Percentiles rank a stretch among this genome's conserved stretches.
Evolutionary conservation across 352 stramenopile genomes (phyloP).

Genomic region (Thraustochytrium striatum): DNA sequence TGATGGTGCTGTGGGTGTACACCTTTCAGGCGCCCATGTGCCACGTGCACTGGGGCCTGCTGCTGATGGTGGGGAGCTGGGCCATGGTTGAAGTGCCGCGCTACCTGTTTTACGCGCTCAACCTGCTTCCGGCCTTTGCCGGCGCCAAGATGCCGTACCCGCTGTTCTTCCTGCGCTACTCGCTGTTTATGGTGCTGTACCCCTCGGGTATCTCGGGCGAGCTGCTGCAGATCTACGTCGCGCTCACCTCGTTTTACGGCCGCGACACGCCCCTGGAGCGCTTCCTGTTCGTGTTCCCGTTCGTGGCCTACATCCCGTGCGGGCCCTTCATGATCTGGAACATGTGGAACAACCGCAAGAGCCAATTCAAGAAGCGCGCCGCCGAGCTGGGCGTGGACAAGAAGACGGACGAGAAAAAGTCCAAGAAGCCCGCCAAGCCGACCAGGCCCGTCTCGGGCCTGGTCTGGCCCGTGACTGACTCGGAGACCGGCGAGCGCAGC

Average conservation of each 20-base stretch:
- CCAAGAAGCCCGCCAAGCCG: not conserved
- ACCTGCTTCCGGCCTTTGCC: slow-evolving; percentile 71
- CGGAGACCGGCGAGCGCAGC: slow-evolving; percentile 57
- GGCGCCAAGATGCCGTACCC: slow-evolving; percentile 76
- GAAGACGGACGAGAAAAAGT: not conserved
- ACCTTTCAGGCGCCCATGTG: slow-evolving; percentile 70
- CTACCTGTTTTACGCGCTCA: slow-evolving; percentile 95
- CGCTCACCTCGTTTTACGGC: slow-evolving; percentile 34
- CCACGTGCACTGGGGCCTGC: slow-evolving; percentile 68
- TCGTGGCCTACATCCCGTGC: slow-evolving; percentile 65
- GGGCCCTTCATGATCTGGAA: slow-evolving; percentile 74
- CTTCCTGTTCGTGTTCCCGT: slow-evolving; percentile 60
- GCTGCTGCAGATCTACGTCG: slow-evolving; percentile 53
- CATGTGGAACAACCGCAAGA: slow-evolving; percentile 71
- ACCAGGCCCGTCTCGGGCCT: slow-evolving; percentile 6
- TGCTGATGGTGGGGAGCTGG: slow-evolving; percentile 78
- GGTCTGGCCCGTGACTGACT: slow-evolving; percentile 36
- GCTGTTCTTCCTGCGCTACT: slow-evolving; percentile 95
- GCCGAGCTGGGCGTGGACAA: slow-evolving; percentile 57
- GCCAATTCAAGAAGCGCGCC: slow-evolving; percentile 68
- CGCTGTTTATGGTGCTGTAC: slow-evolving; percentile 96
- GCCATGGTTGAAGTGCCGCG: slow-evolving; percentile 83
- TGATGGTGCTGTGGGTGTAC: slow-evolving; percentile 89
- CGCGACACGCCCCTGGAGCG: not conserved
- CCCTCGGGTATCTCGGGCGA: slow-evolving; percentile 89